A percentile compares a stretch with the other conserved stretches of the same genome.
These are phyloP conservation scores for Rhizophlyctis rosea DNA, from an alignment of 192 early-diverging fungal genomes.

Conservation along the genomic window DNA sequence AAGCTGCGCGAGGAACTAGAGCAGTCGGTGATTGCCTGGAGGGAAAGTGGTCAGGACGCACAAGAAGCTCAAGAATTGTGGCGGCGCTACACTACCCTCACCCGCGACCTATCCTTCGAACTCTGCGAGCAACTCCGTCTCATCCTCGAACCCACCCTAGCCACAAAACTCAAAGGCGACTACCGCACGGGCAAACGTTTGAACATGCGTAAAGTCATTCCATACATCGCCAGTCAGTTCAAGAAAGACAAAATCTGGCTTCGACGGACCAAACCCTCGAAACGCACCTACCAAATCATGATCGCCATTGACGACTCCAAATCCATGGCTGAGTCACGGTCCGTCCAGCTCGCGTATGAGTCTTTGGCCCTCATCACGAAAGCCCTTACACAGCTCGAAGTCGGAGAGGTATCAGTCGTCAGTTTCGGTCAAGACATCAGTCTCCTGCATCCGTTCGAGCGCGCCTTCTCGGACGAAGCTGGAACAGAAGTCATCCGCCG, in stretches of 20 bases:
- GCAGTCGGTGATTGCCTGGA: constrained; percentile 71
- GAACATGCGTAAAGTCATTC: constrained; percentile 99
- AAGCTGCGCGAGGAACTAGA: constrained; percentile 80
- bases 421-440: constrained; percentile 86
- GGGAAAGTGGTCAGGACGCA: constrained; percentile 57
- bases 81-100: constrained; percentile 85
- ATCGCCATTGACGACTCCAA: constrained; percentile 95
- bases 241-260: constrained; percentile 99
- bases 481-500: constrained; percentile 86
- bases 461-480: constrained; percentile 81
- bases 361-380: constrained; percentile 88
- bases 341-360: constrained; percentile 92
- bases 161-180: constrained; percentile 95
- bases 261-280: constrained; percentile 91
- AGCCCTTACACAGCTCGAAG: constrained; percentile 91
- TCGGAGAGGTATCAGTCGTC: constrained; percentile 85
- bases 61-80: constrained; percentile 67
- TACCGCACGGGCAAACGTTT: constrained; percentile 97
- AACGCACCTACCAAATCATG: constrained; percentile 98
- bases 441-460: constrained; percentile 93
- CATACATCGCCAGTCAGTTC: constrained; percentile 98
- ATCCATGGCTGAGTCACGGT: constrained; percentile 88
- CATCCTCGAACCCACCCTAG: constrained; percentile 94
- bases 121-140: constrained; percentile 94
- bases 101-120: constrained; percentile 83